phyloP scores from a whole-genome alignment of 805 yeast genomes.

The Metschnikowia dekortorum region DNA sequence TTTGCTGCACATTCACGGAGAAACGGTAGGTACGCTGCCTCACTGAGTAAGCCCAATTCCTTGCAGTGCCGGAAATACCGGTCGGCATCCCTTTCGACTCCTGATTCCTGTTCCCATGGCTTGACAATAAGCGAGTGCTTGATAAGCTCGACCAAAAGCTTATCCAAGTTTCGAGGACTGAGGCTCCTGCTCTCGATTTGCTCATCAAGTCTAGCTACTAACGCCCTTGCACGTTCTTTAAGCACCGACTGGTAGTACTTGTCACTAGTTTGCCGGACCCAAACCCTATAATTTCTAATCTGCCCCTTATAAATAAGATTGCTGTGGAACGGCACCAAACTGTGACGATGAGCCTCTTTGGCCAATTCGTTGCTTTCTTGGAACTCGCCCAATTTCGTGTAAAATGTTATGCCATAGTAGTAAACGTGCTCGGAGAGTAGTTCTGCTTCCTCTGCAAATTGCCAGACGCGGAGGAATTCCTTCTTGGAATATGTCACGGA shows the following conservation, averaged over 20 bases:
- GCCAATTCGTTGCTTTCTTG: slow-evolving; percentile 31
- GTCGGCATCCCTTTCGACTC: slow-evolving; percentile 17
- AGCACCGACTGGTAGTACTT: slow-evolving; percentile 8
- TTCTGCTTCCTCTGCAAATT: slow-evolving; percentile 16
- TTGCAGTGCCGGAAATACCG: slow-evolving; percentile 18
- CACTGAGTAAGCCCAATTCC: slow-evolving; percentile 17
- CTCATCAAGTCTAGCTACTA: slow-evolving; percentile 8
- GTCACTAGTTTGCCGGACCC: slow-evolving; percentile 20
- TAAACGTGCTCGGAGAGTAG: slow-evolving; percentile 25
- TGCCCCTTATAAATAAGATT: slow-evolving; percentile 26
- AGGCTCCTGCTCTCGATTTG: slow-evolving; percentile 5
- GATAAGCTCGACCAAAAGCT: slow-evolving; percentile 25
- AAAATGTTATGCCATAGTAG: slow-evolving; percentile 24
- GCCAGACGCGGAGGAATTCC: slow-evolving; percentile 17
- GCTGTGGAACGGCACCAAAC: slow-evolving; percentile 27
- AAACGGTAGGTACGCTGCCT: slow-evolving; percentile 29
- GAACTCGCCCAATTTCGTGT: slow-evolving; percentile 27
- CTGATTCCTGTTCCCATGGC: background rate
- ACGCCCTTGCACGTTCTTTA: slow-evolving; percentile 8
- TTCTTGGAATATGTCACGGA: slow-evolving; percentile 19
- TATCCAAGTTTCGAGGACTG: slow-evolving; percentile 9
- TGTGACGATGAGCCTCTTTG: slow-evolving; percentile 27
- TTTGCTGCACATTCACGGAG: slow-evolving; percentile 19
- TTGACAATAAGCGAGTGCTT: slow-evolving; percentile 18
- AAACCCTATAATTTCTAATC: slow-evolving; percentile 26